Conservation (phyloP, 1,139 yeast species). For the Yueomyces sp. region DNA sequence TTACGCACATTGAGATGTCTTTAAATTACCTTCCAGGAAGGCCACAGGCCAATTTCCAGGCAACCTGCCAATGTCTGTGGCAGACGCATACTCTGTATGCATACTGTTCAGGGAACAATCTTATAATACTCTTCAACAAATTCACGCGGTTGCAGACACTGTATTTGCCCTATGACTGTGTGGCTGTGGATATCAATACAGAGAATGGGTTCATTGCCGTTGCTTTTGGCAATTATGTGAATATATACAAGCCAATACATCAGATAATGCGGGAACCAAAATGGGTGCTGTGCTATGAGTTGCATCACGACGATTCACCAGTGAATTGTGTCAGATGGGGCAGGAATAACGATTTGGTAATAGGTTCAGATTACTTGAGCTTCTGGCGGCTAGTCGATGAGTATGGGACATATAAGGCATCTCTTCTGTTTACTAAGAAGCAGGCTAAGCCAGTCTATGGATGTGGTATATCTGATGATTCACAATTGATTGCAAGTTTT, state of each 20-base stretch:
- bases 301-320: slow-evolving; percentile 26
- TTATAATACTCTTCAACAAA: slow-evolving; percentile 48
- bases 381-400: slow-evolving; percentile 42
- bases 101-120: slow-evolving; percentile 81
- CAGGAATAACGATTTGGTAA: slow-evolving; percentile 39
- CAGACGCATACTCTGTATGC: slow-evolving; percentile 50
- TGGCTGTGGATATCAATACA: slow-evolving; percentile 49
- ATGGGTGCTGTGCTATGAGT: slow-evolving; percentile 36
- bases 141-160: slow-evolving; percentile 58
- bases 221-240: slow-evolving; percentile 24
- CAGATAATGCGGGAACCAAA: slow-evolving; percentile 28
- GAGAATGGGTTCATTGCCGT: slow-evolving; percentile 40
- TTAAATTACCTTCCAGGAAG: slow-evolving; percentile 75
- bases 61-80: slow-evolving; percentile 59
- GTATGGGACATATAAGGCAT: slow-evolving; percentile 29
- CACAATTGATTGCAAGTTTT: slow-evolving; percentile 52
- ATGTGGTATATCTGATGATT: slow-evolving; percentile 48
- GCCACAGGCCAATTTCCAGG: slow-evolving; percentile 45
- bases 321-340: slow-evolving; percentile 63
- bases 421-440: slow-evolving; percentile 39
- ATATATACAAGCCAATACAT: slow-evolving; percentile 29
- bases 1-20: slow-evolving; percentile 31
- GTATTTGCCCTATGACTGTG: slow-evolving; percentile 55
- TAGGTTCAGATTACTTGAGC: slow-evolving; percentile 45
- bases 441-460: slow-evolving; percentile 47